Evolutionary conservation across 2,329 filamentous ascomycete species (phyloP).

Genomic region (Xylariomycetidae sp.): DNA sequence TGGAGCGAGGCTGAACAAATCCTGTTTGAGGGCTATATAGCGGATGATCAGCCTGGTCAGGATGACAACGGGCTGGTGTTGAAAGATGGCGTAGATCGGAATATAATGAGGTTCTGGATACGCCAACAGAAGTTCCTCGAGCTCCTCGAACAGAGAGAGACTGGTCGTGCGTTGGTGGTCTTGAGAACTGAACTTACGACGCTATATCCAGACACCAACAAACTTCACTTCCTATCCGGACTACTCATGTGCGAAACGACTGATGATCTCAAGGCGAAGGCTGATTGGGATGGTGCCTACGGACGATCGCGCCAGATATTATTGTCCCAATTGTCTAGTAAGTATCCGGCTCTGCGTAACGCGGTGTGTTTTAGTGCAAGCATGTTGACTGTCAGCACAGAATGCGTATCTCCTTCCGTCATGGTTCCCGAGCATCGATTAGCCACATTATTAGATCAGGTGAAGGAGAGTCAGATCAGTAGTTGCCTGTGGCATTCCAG

Average conservation of each 20-base stretch:
- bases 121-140: conserved; percentile 95
- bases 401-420: conserved; percentile 87
- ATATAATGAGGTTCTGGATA: conserved; percentile 81
- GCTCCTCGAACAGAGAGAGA: conserved; percentile 72
- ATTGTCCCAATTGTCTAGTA: conserved; percentile 80
- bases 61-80: conserved; percentile 63
- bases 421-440: conserved; percentile 95
- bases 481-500: conserved; percentile 88
- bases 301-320: conserved; percentile 70
- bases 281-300: conserved; percentile 78
- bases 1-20: conserved; percentile 85
- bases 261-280: conserved; percentile 70
- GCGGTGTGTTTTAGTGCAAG: neutral
- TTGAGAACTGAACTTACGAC: conserved; percentile 84
- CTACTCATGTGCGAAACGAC: conserved; percentile 82
- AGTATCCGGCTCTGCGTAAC: conserved; percentile 30
- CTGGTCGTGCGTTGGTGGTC: conserved; percentile 71
- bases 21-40: conserved; percentile 52
- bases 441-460: conserved; percentile 72
- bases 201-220: conserved; percentile 70
- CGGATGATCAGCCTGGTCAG: conserved; percentile 27
- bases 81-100: conserved; percentile 67
- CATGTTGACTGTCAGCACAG: conserved; percentile 38
- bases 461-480: conserved; percentile 79
- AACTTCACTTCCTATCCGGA: conserved; percentile 79